A percentile compares a stretch with the other conserved stretches of the same genome.
Conservation (phyloP, 192 early-diverging fungal genomes). For the Mortierella claussenii region DNA sequence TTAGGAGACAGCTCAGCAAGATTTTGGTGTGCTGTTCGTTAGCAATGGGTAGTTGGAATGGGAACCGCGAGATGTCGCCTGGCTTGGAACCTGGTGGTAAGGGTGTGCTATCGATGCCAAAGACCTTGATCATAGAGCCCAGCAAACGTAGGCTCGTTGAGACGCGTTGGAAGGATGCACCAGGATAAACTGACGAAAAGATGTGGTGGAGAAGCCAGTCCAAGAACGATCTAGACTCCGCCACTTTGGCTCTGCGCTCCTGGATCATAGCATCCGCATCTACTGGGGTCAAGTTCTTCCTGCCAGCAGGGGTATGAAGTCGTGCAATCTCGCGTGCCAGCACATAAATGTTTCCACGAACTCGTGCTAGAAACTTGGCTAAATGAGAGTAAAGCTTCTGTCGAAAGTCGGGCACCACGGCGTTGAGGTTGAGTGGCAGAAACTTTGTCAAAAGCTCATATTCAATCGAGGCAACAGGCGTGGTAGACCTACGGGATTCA, state of each 20-base stretch:
- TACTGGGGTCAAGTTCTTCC: constrained; percentile 20
- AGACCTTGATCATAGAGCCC: constrained; percentile 58
- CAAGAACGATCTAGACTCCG: constrained; percentile 63
- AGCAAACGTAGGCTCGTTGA: constrained; percentile 69
- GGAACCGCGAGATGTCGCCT: constrained; percentile 57
- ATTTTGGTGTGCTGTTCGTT: constrained; percentile 59
- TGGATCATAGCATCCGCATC: constrained; percentile 17
- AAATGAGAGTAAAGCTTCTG: constrained; percentile 75
- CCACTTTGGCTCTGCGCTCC: constrained; percentile 53
- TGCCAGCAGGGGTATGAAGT: constrained; percentile 21
- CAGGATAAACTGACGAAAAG: constrained; percentile 76
- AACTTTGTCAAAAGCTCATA: constrained; percentile 72
- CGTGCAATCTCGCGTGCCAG: constrained; percentile 46
- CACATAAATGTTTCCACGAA: constrained; percentile 63
- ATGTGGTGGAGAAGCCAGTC: constrained; percentile 68
- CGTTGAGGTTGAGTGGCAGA: constrained; percentile 75
- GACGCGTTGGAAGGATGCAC: constrained; percentile 76
- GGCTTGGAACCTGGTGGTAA: constrained; percentile 57
- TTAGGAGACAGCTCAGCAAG: constrained; percentile 70
- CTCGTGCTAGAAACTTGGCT: constrained; percentile 68
- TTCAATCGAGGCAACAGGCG: constrained; percentile 70
- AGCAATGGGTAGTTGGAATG: constrained; percentile 63
- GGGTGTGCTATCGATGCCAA: constrained; percentile 62
- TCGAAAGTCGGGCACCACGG: constrained; percentile 84
- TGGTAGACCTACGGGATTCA: constrained; percentile 76